These are phyloP conservation scores for Wickerhamomyces ciferrii DNA, from an alignment of 805 yeast genomes.

Conservation along the genomic window DNA sequence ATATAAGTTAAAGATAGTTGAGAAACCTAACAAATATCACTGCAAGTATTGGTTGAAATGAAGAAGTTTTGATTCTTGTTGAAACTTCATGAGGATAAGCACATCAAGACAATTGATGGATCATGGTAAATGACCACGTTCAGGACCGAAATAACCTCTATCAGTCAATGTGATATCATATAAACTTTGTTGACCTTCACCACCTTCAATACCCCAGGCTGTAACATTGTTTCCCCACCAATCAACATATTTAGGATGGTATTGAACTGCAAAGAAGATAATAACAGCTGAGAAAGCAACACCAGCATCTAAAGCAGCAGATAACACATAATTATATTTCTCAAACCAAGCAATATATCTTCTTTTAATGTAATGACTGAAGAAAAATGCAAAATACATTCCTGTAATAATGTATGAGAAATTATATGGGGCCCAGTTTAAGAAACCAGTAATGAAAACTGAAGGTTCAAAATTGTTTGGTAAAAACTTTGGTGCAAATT, in stretches of 20 bases:
- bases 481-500: conserved; percentile 10
- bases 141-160: neutral
- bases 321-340: conserved; percentile 41
- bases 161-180: neutral
- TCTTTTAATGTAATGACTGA: conserved; percentile 36
- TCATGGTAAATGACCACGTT: neutral
- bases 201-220: conserved; percentile 27
- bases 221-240: conserved; percentile 63
- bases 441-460: conserved; percentile 43
- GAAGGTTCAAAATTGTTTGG: conserved; percentile 41
- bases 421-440: conserved; percentile 45
- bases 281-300: conserved; percentile 45
- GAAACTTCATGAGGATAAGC: no score
- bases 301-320: conserved; percentile 54
- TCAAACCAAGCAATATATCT: conserved; percentile 47
- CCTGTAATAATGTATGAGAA: conserved; percentile 29
- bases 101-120: no score
- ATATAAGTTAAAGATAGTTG: no score
- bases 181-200: neutral
- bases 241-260: conserved; percentile 31
- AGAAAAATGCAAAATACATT: conserved; percentile 28
- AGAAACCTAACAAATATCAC: no score
- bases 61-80: no score
- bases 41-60: no score
- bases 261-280: conserved; percentile 46